A percentile compares a stretch with the other conserved stretches of the same genome.
Evolutionary conservation across 441 rosid genomes (phyloP).

Genomic region (Rhodomyrtus psidioides): DNA sequence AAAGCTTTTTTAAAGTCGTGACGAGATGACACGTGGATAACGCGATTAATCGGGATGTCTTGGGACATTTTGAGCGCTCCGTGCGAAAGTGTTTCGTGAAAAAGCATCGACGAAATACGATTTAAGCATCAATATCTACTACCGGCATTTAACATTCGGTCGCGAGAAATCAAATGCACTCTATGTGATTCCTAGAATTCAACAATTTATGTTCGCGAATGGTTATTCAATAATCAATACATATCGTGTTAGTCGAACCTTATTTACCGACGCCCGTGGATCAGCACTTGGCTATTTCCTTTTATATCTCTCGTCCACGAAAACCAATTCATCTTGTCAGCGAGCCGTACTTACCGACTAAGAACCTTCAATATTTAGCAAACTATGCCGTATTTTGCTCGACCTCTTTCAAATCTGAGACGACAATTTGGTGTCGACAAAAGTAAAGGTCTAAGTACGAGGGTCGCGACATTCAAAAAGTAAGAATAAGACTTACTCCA

Average conservation of each 20-base stretch:
- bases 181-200: neutral
- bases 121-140: too few species aligned
- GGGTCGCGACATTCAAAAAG: neutral
- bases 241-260: too few species aligned
- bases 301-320: neutral
- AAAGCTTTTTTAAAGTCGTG: rapidly evolving
- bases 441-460: too few species aligned
- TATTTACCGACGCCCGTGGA: too few species aligned
- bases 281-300: too few species aligned
- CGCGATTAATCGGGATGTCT: rapidly evolving
- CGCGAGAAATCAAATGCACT: neutral
- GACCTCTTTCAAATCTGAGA: neutral
- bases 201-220: rapidly evolving
- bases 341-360: rapidly evolving
- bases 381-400: neutral
- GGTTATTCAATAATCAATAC: too few species aligned
- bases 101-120: neutral
- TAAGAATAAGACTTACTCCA: neutral
- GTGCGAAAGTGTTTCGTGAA: rapidly evolving
- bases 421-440: rapidly evolving
- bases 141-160: neutral
- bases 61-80: neutral
- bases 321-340: neutral
- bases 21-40: rapidly evolving
- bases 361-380: neutral